These are phyloP conservation scores for Gautieria morchelliformis DNA, from an alignment of 768 basidiomycete genomes.

Conservation along the genomic window DNA sequence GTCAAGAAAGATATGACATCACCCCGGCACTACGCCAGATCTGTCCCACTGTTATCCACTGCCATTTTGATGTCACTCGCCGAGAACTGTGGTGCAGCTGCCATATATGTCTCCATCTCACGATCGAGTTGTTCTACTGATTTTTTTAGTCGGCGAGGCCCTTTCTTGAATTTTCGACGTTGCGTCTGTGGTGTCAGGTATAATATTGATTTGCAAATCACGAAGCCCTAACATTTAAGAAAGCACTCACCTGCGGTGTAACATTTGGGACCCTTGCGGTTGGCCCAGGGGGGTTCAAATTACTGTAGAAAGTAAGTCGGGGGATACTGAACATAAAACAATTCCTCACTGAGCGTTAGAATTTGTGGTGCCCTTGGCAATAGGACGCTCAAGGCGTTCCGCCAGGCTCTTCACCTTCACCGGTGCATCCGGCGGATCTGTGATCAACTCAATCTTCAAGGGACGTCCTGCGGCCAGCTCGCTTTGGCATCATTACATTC, in stretches of 20 bases:
- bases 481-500: not conserved
- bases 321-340: too few relatives aligned
- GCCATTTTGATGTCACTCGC: not conserved
- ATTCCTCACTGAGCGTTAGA: not conserved
- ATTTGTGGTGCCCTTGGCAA: not conserved
- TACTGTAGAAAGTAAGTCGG: not conserved
- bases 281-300: not conserved
- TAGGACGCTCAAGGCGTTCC: not conserved
- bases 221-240: not conserved
- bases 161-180: constrained; percentile 50
- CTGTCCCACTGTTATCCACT: not conserved
- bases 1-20: not conserved
- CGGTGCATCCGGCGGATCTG: constrained; percentile 3
- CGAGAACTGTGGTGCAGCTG: constrained; percentile 21
- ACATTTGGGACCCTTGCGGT: not conserved
- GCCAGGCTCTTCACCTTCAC: not conserved
- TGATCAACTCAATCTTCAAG: constrained; percentile 10
- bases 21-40: not conserved
- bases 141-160: constrained; percentile 59
- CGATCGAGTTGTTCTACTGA: constrained; percentile 55
- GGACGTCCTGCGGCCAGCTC: constrained; percentile 6
- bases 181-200: not conserved
- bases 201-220: constrained; percentile 6
- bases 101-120: constrained; percentile 76
- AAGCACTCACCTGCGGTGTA: not conserved